Evolutionary conservation across 1,139 yeast species (phyloP), one percentile per base, ranked within the genome.

Genomic region (Nakaseomyces nivariensis): DNA sequence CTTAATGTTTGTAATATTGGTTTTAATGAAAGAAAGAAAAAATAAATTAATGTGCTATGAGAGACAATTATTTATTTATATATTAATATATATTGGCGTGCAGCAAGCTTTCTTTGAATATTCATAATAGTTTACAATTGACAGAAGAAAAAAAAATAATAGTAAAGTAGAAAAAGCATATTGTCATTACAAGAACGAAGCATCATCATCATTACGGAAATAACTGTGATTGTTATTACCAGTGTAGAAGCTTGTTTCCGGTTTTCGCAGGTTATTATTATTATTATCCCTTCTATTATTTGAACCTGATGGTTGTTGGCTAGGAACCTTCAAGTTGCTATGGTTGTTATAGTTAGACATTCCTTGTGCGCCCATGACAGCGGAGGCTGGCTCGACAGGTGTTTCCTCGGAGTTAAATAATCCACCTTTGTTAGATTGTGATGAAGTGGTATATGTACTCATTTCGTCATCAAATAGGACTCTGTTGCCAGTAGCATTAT

Each of bases 381-480:
- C 70, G 37, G 71, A 66, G 4, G 67, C 55, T 24, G 71, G 72
- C 40, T 67, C 62, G 3, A 68, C 55, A 13, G 61, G 58, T 37
- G 56, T 54, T 31, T 57, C 53, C 6, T 51, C 54, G 37, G 62
- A 59, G 24, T 53, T 52, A 41, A 7, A 49, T 42, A 33, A 47
- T 10, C 31, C 26, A 11, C 29, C 31, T 36, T 27, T 45, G 22
- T 47, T 46, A 32, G 51, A 41, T 26, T 49, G 48, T 42, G 54
- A 49, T 44, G 48, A 47, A 40, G 54, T 50, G 57, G 64, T 54
- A 51, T 58, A 55, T 45, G 61, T 47, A 45, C 63, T 65, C 17
- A 59, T 53, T 36, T 58, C 67, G 38, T 60, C 64, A 43, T 59
- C 64, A 43, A 59, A 58, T n/a, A 58, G 45, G 26, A 58, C 47